phyloP scores from a whole-genome alignment of 202 grass and related monocot species.

The Panicum hallii region DNA sequence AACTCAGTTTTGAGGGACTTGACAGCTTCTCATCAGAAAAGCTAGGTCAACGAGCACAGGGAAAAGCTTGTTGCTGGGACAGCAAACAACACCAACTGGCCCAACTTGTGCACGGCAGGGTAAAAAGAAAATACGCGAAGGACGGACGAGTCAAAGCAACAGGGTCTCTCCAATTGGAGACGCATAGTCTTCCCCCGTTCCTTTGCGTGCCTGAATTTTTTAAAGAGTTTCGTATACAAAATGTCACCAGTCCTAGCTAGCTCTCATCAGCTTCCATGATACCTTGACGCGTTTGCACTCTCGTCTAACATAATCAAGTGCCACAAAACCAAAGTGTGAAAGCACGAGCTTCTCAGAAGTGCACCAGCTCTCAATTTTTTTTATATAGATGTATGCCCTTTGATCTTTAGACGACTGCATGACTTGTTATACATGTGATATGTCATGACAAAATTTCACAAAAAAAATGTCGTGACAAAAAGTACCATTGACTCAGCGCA shows the following conservation, averaged over 20 bases:
- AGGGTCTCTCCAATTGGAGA: constrained; percentile 37
- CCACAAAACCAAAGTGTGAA: constrained; percentile 29
- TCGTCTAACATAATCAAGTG: constrained; percentile 33
- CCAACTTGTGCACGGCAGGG: constrained; percentile 29
- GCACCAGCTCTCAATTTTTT: neutral
- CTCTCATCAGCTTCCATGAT: neutral
- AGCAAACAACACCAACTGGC: constrained; percentile 6
- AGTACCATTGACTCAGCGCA: constrained; percentile 29
- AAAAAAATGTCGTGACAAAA: constrained; percentile 31
- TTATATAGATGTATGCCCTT: neutral
- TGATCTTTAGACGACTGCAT: neutral
- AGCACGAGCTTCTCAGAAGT: constrained; percentile 30
- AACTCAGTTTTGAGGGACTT: constrained; percentile 37
- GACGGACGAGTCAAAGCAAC: constrained; percentile 20
- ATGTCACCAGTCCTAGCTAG: constrained; percentile 10
- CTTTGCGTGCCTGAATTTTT: constrained; percentile 22
- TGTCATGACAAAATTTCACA: neutral
- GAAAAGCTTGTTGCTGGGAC: constrained; percentile 35
- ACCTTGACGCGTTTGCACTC: constrained; percentile 2
- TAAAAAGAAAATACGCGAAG: neutral
- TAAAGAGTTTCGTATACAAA: constrained; percentile 24
- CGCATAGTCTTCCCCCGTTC: neutral
- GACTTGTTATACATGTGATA: neutral
- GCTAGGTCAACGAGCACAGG: constrained; percentile 50
- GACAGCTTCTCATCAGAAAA: constrained; percentile 32